Base-by-base conservation (phyloP, 1,139 yeast species). In the Magnusiomyces suaveolens region DNA sequence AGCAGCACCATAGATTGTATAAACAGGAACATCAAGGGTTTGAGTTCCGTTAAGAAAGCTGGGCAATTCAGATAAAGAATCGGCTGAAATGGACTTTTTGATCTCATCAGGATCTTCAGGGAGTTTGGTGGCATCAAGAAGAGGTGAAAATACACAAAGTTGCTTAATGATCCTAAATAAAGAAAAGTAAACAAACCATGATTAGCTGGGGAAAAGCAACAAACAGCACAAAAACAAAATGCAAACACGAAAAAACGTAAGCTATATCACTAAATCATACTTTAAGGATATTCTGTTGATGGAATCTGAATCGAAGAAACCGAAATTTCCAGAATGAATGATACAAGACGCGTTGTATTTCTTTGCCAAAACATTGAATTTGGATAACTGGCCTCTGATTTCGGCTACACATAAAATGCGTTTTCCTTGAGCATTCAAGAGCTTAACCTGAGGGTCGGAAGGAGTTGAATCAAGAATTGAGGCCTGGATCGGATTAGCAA, bases 291-390 rank as follows among this genome's bases (percentile, higher is more conserved):
- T 79, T 58, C 78, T 72, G 12, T 69, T 71, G n/a, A 84, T 74
- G 41, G 87, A 80, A 20, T 76, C 77, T 41, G 69, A 69, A 63
- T 84, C 85, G 71, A 86, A 81, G 65, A 86, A 84, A 18, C 95
- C 95, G 70, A 86, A 85, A 61, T 83, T 84, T 18, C 94, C 94
- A 1, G 89, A 82, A 65, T 85, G 94, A 18, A 86, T 72, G 38
- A 86, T 76, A 32, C 76, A 62, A 46, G 76, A 74, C 1, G 84
- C 84, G 2, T 67, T 59, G 60, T 76, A 71, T 54, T 69, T 64
- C 14, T 59, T 59, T 0, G 82, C 84, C 38, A 81, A 71, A 32
- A 64, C 68, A 62, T 81, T 80, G 56, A 81, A 62, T 25, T 69
- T 66, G 1, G 77, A 68, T 43, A 81, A 65, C 54, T 79, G 74